phyloP scores from a whole-genome alignment of 345 rosid genomes.

The Brassica carinata region DNA sequence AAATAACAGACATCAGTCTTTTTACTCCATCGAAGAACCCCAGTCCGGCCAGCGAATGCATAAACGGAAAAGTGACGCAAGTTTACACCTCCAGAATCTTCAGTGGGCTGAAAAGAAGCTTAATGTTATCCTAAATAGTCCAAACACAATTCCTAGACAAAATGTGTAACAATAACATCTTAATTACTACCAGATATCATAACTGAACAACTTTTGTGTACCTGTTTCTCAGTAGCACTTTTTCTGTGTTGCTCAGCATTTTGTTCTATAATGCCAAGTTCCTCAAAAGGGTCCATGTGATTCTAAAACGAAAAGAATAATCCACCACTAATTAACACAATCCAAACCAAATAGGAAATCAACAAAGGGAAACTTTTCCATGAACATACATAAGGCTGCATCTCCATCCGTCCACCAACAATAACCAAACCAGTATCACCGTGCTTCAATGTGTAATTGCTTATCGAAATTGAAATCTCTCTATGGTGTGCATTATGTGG shows the following conservation, averaged over 20 bases:
- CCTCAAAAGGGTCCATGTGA: constrained; percentile 82
- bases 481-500: constrained; percentile 90
- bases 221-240: constrained; percentile 92
- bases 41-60: constrained; percentile 87
- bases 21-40: constrained; percentile 78
- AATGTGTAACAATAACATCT: constrained; percentile 10
- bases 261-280: constrained; percentile 65
- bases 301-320: constrained; percentile 31
- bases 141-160: constrained; percentile 12
- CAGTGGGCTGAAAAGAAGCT: constrained; percentile 59
- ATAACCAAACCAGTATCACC: constrained; percentile 86
- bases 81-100: constrained; percentile 69
- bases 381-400: constrained; percentile 81
- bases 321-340: background rate
- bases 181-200: background rate
- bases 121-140: constrained; percentile 25
- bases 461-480: constrained; percentile 43
- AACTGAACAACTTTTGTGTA: constrained; percentile 19
- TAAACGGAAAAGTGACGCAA: constrained; percentile 89
- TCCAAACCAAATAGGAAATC: constrained; percentile 4
- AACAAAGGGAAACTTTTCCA: background rate
- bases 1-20: constrained; percentile 73
- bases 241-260: constrained; percentile 85
- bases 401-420: constrained; percentile 96
- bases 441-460: constrained; percentile 85